Conservation (phyloP, 1,284 basidiomycete genomes). For the Termitomyces sp. region DNA sequence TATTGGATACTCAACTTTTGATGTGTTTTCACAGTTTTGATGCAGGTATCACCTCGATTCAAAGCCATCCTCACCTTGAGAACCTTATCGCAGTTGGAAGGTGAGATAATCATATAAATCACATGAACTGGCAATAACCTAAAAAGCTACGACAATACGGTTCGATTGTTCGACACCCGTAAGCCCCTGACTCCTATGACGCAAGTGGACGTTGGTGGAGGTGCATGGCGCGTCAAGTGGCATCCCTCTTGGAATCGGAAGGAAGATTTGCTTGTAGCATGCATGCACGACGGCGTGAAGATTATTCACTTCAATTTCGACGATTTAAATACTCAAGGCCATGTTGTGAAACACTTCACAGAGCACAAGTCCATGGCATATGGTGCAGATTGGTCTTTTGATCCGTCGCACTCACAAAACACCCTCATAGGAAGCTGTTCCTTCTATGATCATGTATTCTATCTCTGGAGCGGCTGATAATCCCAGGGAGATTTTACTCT, state of each 20-base stretch:
- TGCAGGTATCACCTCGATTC: constrained; percentile 90
- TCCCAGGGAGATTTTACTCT: background rate
- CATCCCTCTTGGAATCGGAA: constrained; percentile 65
- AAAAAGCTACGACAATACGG: constrained; percentile 79
- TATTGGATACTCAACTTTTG: constrained; percentile 2
- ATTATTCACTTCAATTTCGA: constrained; percentile 51
- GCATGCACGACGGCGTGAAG: constrained; percentile 98
- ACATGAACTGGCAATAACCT: background rate
- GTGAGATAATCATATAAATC: constrained; percentile 33
- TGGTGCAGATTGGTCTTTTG: constrained; percentile 90
- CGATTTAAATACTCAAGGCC: constrained; percentile 23
- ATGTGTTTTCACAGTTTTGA: constrained; percentile 61
- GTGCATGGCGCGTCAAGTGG: constrained; percentile 96
- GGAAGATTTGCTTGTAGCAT: constrained; percentile 79
- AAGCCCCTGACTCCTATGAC: constrained; percentile 58
- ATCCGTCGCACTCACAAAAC: constrained; percentile 23
- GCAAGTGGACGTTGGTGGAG: constrained; percentile 77
- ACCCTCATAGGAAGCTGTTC: constrained; percentile 85
- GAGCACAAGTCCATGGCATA: constrained; percentile 86
- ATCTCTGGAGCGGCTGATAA: constrained; percentile 70
- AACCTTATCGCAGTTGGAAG: constrained; percentile 89
- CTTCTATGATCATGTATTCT: constrained; percentile 90
- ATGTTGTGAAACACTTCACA: constrained; percentile 63
- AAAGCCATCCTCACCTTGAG: constrained; percentile 76
- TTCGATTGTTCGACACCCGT: constrained; percentile 84